Evolutionary conservation across 2,329 filamentous ascomycete species (phyloP).

Genomic region (Metarhizium album): DNA sequence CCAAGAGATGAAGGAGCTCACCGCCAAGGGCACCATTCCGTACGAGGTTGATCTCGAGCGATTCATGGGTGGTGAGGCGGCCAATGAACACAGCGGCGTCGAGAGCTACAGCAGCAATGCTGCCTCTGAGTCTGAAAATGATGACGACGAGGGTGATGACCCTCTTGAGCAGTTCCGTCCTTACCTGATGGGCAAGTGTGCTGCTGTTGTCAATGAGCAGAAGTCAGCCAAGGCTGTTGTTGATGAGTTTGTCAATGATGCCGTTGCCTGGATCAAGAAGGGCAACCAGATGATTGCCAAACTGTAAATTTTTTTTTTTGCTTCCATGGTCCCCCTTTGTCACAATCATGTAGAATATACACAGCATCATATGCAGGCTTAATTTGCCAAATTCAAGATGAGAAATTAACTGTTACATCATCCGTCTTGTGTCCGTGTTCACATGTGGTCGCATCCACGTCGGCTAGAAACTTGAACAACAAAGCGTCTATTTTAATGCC

Average conservation of each 20-base stretch:
- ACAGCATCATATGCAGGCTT: constrained; percentile 4
- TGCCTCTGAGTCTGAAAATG: constrained; percentile 49
- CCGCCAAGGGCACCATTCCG: constrained; percentile 78
- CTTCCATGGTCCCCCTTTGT: constrained; percentile 9
- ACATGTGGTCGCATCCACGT: neutral
- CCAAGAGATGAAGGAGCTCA: constrained; percentile 86
- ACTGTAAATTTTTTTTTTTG: constrained; percentile 45
- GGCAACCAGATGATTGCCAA: constrained; percentile 61
- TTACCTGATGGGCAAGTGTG: constrained; percentile 93
- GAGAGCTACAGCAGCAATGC: constrained; percentile 54
- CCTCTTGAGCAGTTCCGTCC: constrained; percentile 84
- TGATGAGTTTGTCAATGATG: constrained; percentile 85
- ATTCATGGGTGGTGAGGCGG: constrained; percentile 52
- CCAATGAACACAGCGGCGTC: constrained; percentile 45
- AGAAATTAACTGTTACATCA: neutral
- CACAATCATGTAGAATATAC: constrained; percentile 14
- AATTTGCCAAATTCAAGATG: neutral
- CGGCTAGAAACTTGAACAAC: neutral
- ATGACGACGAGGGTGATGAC: constrained; percentile 67
- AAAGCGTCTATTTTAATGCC: constrained; percentile 23
- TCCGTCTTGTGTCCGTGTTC: neutral
- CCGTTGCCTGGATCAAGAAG: constrained; percentile 57
- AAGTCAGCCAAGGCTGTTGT: constrained; percentile 86
- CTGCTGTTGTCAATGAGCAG: constrained; percentile 86
- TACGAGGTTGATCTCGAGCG: constrained; percentile 92